phyloP scores from a whole-genome alignment of 2,329 filamentous ascomycete genomes.

The Clonostachys solani region DNA sequence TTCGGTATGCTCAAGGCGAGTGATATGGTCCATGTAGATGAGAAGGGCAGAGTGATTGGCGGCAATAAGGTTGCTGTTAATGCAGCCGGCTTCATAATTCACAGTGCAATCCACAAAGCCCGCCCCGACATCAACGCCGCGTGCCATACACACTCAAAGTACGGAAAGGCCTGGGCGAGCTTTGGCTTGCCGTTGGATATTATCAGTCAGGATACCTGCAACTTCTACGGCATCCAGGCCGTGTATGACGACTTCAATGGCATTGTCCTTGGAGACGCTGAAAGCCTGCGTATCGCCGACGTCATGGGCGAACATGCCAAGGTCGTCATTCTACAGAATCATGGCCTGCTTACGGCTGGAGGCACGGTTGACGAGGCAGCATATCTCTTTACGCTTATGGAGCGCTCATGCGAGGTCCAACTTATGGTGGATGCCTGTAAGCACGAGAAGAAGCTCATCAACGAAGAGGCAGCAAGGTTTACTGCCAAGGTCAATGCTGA shows the following conservation, averaged over 20 bases:
- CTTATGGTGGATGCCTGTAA: constrained; percentile 20
- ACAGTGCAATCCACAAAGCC: constrained; percentile 55
- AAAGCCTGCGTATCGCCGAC: constrained; percentile 52
- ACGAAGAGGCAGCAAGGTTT: constrained; percentile 31
- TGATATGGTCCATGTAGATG: constrained; percentile 60
- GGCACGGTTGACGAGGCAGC: constrained; percentile 63
- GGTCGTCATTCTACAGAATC: constrained; percentile 57
- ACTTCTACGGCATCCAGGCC: constrained; percentile 52
- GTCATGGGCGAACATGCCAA: constrained; percentile 48
- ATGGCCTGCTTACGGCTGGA: constrained; percentile 61
- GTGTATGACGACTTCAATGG: constrained; percentile 60
- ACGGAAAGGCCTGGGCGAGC: constrained; percentile 56
- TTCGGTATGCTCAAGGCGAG: constrained; percentile 57
- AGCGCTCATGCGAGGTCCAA: constrained; percentile 25
- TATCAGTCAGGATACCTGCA: constrained; percentile 54
- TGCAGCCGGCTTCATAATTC: constrained; percentile 59
- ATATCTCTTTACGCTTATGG: constrained; percentile 48
- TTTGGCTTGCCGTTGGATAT: constrained; percentile 58
- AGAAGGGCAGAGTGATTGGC: constrained; percentile 53
- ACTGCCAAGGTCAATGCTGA: constrained; percentile 25
- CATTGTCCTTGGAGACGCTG: constrained; percentile 56
- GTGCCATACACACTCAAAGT: constrained; percentile 55
- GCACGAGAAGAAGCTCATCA: constrained; percentile 17
- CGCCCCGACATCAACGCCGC: constrained; percentile 55
- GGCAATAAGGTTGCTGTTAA: constrained; percentile 53